phyloP scores from a whole-genome alignment of 2,329 filamentous ascomycete species.

The Zasmidium citrigriseum region DNA sequence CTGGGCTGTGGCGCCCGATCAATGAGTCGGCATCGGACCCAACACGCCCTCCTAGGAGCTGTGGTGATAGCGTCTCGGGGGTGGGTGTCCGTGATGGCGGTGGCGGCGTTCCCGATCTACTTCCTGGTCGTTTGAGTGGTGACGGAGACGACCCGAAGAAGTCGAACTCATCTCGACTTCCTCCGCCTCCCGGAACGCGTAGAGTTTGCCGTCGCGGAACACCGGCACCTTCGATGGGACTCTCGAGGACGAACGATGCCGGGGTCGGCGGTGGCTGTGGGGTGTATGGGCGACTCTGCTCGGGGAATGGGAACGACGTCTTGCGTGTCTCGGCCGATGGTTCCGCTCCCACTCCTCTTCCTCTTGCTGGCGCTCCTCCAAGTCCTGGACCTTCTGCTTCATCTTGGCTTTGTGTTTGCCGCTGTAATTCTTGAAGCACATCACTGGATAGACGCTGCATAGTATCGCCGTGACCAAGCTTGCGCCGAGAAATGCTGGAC shows the following conservation, averaged over 20 bases:
- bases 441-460: constrained; percentile 38
- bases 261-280: constrained; percentile 23
- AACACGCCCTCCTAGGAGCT: constrained; percentile 36
- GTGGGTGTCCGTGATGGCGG: constrained; percentile 32
- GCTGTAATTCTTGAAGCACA: constrained; percentile 39
- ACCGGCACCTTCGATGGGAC: constrained; percentile 24
- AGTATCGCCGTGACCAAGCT: constrained; percentile 33
- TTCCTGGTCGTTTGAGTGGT: constrained; percentile 26
- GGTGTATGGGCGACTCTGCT: constrained; percentile 24
- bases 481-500: constrained; percentile 33
- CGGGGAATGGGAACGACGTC: constrained; percentile 30
- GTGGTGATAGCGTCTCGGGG: constrained; percentile 34
- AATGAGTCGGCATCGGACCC: constrained; percentile 34
- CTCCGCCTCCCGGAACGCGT: constrained; percentile 25
- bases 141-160: constrained; percentile 15
- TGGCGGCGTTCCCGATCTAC: constrained; percentile 31
- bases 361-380: constrained; percentile 27
- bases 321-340: constrained; percentile 23
- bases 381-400: constrained; percentile 24
- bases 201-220: constrained; percentile 23
- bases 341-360: constrained; percentile 26
- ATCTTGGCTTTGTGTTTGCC: constrained; percentile 31
- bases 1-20: constrained; percentile 6
- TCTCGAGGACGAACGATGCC: constrained; percentile 14
- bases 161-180: constrained; percentile 23